Evolutionary conservation across 2,329 filamentous ascomycete genomes (phyloP).

Genomic region (Colletotrichum salicis): DNA sequence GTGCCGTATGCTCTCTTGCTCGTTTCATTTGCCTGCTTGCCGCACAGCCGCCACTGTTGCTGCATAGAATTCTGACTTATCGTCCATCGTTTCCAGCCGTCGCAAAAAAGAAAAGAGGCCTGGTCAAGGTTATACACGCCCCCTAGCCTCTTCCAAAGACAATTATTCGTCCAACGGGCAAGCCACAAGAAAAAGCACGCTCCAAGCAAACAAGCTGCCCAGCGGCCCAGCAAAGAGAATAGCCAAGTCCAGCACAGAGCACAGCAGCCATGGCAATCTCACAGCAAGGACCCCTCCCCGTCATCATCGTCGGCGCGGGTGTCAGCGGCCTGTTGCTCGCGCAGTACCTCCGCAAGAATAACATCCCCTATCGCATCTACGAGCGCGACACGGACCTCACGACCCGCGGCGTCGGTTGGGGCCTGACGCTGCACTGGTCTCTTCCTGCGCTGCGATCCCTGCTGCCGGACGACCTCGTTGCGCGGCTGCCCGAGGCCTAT

Average conservation of each 20-base stretch:
- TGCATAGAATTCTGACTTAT: neutral
- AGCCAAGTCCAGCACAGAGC: too few species aligned
- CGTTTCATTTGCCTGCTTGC: neutral
- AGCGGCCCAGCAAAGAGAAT: neutral
- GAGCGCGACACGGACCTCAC: conserved; percentile 61
- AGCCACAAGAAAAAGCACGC: neutral
- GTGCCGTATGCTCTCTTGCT: neutral
- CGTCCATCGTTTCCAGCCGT: neutral
- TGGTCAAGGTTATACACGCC: neutral
- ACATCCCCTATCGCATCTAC: conserved; percentile 59
- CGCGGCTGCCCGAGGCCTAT: conserved; percentile 59
- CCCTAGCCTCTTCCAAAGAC: neutral
- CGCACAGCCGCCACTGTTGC: neutral
- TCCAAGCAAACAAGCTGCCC: neutral
- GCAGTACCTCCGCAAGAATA: conserved; percentile 45
- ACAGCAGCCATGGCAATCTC: conserved; percentile 4
- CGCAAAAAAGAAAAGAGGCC: neutral
- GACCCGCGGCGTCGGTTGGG: conserved; percentile 67
- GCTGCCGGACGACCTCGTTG: conserved; percentile 58
- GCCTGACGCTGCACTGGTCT: conserved; percentile 72
- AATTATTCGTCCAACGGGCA: neutral
- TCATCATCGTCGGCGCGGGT: conserved; percentile 51
- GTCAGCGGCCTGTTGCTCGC: conserved; percentile 51
- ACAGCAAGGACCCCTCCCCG: conserved; percentile 35
- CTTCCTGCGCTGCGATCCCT: conserved; percentile 62